Base-by-base conservation (phyloP, 1,284 basidiomycete genomes). In the Rhodotorula sp. region DNA sequence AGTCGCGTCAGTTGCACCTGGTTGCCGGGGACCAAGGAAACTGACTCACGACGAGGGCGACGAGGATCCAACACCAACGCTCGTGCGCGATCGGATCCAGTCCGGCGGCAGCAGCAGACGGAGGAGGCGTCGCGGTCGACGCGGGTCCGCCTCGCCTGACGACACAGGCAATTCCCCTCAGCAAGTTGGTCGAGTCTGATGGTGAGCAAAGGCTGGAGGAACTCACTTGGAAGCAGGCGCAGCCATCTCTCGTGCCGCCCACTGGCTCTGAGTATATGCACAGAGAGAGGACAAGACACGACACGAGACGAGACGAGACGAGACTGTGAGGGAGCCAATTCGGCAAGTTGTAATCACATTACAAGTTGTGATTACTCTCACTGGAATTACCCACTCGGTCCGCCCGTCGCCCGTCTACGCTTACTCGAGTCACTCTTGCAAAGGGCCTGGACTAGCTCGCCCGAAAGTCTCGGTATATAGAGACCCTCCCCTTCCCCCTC, bases 41-140 rank as follows among this genome's bases (percentile, higher is more conserved):
- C n/a, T n/a, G n/a, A n/a, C n/a, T n/a, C 54, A 77, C 76, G 46
- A 73, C 62, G n/a, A 77, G 67, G 30, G 72, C 68, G 26, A 70
- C 53, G 46, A 77, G 49, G 55, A 77, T 69, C 53, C 70, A 70
- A 53, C 60, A 56, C 37, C 67, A 66, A 20, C 72, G 64, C 54
- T 71, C 63, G 33, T 70, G 60, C 14, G 49, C 51, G n/a, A 37
- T 29, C 49, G 56, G 37, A 12, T 42, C 37, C 37, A 42, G 37
- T 42, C 37, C 37, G 37, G 37, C 37, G n/a, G n/a, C n/a, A n/a
- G n/a, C n/a, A n/a, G n/a, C n/a, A n/a, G n/a, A n/a, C n/a, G n/a
- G n/a, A 42, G 37, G 1, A 10, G 37, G 37, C 37, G 37, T 17
- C 8, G 18, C 4, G 30, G 37, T 22, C 56, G 30, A 37, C 33